phyloP scores from a whole-genome alignment of 148 eudicot genomes.

The Selenicereus undatus region DNA sequence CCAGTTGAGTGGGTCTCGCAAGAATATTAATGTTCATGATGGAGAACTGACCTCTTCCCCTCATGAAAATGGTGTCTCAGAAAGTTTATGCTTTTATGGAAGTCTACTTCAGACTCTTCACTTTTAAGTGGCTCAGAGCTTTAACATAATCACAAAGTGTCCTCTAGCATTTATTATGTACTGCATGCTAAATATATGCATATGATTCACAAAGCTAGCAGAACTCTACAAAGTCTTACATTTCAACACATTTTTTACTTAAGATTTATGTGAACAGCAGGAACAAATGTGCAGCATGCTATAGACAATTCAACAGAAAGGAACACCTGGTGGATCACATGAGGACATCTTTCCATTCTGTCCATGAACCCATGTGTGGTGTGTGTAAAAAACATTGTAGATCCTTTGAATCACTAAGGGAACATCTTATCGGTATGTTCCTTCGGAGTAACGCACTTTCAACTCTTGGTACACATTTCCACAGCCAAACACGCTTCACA shows the following conservation, averaged over 20 bases:
- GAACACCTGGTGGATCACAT: slow-evolving; percentile 96
- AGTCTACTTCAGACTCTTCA: background rate
- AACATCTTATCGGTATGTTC: slow-evolving; percentile 75
- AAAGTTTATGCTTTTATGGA: background rate
- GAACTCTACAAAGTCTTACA: background rate
- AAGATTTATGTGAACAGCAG: slow-evolving; percentile 32
- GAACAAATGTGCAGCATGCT: slow-evolving; percentile 95
- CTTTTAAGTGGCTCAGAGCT: background rate
- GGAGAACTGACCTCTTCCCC: background rate
- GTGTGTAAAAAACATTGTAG: slow-evolving; percentile 75
- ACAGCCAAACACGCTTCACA: background rate
- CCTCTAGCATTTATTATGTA: background rate
- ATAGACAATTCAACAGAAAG: slow-evolving; percentile 79
- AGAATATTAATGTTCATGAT: background rate
- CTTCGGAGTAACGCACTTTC: background rate
- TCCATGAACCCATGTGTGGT: slow-evolving; percentile 84
- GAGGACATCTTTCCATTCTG: slow-evolving; percentile 75
- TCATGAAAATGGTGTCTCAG: background rate
- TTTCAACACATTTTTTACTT: background rate
- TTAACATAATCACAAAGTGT: background rate
- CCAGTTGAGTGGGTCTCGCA: too few relatives aligned
- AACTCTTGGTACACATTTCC: background rate
- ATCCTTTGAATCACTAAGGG: slow-evolving; percentile 83
- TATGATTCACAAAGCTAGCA: background rate
- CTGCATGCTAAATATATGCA: background rate